Conservation (phyloP, 2,329 filamentous ascomycete genomes). For the Pyrenophora tritici-repentis region DNA sequence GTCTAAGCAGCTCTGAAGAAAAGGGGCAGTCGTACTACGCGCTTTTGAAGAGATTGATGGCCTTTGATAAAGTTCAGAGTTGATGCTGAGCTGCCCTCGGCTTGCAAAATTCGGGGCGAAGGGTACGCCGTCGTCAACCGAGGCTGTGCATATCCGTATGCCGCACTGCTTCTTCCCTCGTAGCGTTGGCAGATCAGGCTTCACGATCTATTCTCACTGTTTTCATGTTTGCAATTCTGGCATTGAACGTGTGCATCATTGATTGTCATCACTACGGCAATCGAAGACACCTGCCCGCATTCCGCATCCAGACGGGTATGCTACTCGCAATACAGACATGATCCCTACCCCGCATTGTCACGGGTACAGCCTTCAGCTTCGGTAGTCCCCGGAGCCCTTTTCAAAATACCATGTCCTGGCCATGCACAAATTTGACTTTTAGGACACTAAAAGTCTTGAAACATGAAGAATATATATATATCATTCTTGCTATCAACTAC, state of each 20-base stretch:
- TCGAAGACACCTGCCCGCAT: not conserved
- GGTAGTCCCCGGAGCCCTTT: not conserved
- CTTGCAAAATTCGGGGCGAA: slow-evolving; percentile 30
- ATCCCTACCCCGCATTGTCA: slow-evolving; percentile 1
- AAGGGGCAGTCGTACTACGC: slow-evolving; percentile 44
- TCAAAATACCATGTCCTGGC: not conserved
- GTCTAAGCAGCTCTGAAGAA: slow-evolving; percentile 38
- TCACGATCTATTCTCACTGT: not conserved
- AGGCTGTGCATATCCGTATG: slow-evolving; percentile 24
- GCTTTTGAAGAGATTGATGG: slow-evolving; percentile 27
- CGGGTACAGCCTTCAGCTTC: slow-evolving; percentile 11
- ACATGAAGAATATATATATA: slow-evolving; percentile 8
- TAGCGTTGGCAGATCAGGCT: not conserved
- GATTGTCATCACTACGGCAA: not conserved
- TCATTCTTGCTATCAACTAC: slow-evolving; percentile 13
- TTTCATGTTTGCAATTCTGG: not conserved
- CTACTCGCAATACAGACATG: not conserved
- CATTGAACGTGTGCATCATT: not conserved
- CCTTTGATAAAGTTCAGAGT: slow-evolving; percentile 28
- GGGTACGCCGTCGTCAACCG: slow-evolving; percentile 40
- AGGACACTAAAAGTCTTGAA: not conserved
- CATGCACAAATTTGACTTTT: not conserved
- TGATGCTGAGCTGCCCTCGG: slow-evolving; percentile 29
- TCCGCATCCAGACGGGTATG: too few relatives aligned
- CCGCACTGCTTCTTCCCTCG: not conserved